phyloP scores from a whole-genome alignment of 2,329 filamentous ascomycete species.

The Ophiostoma sp. region DNA sequence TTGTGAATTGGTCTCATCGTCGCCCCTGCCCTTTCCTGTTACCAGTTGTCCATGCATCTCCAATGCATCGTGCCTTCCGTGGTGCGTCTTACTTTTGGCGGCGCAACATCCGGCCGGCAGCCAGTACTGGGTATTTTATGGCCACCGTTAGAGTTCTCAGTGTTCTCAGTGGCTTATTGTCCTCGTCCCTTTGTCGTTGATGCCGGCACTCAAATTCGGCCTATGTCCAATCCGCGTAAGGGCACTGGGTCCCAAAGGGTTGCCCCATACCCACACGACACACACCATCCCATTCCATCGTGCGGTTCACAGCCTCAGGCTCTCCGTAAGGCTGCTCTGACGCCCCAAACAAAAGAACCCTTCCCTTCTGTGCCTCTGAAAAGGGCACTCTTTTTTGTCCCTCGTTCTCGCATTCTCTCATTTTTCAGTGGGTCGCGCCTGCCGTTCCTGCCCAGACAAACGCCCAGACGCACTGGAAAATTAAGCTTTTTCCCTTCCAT shows the following conservation, averaged over 20 bases:
- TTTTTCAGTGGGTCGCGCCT: background rate
- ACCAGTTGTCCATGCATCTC: background rate
- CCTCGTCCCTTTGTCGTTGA: background rate
- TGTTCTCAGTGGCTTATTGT: no score
- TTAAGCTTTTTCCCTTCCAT: conserved; percentile 5
- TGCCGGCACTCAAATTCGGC: background rate
- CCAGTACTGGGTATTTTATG: background rate
- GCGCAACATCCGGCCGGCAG: background rate
- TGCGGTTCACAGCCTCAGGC: background rate
- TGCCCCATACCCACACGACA: background rate
- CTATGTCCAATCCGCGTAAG: background rate
- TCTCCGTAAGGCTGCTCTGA: background rate
- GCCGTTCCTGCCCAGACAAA: background rate
- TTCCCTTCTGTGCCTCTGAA: background rate
- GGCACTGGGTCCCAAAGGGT: background rate
- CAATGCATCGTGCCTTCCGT: conserved; percentile 7
- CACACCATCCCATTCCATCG: background rate
- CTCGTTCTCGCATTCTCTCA: background rate
- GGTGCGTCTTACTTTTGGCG: background rate
- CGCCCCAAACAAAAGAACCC: background rate
- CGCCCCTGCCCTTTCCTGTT: background rate
- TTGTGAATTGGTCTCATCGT: background rate
- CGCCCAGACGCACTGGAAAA: background rate
- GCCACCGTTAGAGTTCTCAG: background rate
- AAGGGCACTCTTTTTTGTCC: no score